Evolutionary conservation across 2,329 filamentous ascomycete species (phyloP).

Genomic region (Aspergillus jensenii): DNA sequence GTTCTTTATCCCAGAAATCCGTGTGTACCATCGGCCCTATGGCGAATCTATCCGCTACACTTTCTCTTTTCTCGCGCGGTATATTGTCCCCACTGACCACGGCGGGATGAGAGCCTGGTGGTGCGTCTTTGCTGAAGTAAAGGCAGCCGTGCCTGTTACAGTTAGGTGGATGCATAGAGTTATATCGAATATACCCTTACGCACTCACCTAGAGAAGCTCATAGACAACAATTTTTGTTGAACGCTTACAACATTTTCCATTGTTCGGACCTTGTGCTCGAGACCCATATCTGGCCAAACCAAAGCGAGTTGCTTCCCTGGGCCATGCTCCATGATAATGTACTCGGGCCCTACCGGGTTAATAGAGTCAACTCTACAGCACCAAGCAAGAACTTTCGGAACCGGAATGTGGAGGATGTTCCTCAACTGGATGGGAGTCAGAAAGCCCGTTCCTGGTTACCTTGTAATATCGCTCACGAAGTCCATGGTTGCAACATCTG

Average conservation of each 20-base stretch:
- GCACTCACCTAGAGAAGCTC: slow-evolving; percentile 33
- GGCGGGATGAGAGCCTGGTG: slow-evolving; percentile 31
- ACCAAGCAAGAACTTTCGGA: slow-evolving; percentile 20
- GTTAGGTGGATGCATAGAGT: slow-evolving; percentile 8
- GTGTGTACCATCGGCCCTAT: slow-evolving; percentile 38
- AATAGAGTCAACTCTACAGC: slow-evolving; percentile 8
- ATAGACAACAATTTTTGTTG: slow-evolving; percentile 40
- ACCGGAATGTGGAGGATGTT: slow-evolving; percentile 16
- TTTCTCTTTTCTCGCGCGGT: slow-evolving; percentile 28
- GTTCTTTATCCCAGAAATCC: slow-evolving; percentile 36
- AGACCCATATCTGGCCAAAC: slow-evolving; percentile 29
- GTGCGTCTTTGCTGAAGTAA: slow-evolving; percentile 35
- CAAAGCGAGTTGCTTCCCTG: slow-evolving; percentile 24
- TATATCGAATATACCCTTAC: neutral
- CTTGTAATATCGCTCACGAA: slow-evolving; percentile 17
- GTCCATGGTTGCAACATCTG: slow-evolving; percentile 25
- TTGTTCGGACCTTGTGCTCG: slow-evolving; percentile 15
- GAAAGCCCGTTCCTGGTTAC: slow-evolving; percentile 14
- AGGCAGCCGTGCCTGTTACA: slow-evolving; percentile 36
- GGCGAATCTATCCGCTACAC: slow-evolving; percentile 31
- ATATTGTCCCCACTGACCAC: slow-evolving; percentile 23
- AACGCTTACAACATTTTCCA: slow-evolving; percentile 34
- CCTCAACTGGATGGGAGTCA: slow-evolving; percentile 18
- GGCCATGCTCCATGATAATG: slow-evolving; percentile 31
- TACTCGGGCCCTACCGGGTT: slow-evolving; percentile 28